Evolutionary conservation across 148 eudicot species (phyloP), one percentile per base, ranked within the genome.

Genomic region (Suaeda aralocaspica): DNA sequence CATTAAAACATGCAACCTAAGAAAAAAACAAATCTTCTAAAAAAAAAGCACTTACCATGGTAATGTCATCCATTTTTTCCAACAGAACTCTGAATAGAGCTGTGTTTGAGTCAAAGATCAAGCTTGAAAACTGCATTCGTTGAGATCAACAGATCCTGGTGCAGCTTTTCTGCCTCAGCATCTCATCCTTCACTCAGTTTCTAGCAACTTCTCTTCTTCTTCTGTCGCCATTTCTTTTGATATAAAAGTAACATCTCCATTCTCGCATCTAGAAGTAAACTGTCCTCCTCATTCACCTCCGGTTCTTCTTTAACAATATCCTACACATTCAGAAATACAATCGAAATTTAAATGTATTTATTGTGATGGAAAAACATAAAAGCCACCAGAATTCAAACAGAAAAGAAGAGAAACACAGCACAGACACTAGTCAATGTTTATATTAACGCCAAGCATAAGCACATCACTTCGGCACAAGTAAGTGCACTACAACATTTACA

Each of bases 61-160:
- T 89, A 58, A 95, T 95, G 74, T 85, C 88, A 60, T 95, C 92
- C 99, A 95, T 95, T 78, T 91, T 95, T 69, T 95, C 97, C 72
- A 95, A 77, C 63, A 95, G 81, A 95, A 95, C 78, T 95, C 87
- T 0, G 96, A 83, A 80, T 84, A 95, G 15, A 89, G 91, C 71
- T 95, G 91, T 7, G 99, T 89, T 73, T 87, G 96, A 25, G 90
- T 91, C 25, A 95, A 77, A 45, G 91, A 66, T 95, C 99, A 25
- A 95, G 70, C 81, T 95, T 95, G 82, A 84, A 66, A 89, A 95
- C 74, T 95, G 97, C 45, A 72, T 73, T 88, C 93, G 80, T 87
- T 83, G 73, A 95, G 59, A 36, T 74, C 29, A 34, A 87, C 82
- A 60, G 75, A 56, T 83, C 90, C 36, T 63, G 76, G 6, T 80